Base-by-base conservation (phyloP, 805 yeast genomes). In the Blastobotrys muscicola region DNA sequence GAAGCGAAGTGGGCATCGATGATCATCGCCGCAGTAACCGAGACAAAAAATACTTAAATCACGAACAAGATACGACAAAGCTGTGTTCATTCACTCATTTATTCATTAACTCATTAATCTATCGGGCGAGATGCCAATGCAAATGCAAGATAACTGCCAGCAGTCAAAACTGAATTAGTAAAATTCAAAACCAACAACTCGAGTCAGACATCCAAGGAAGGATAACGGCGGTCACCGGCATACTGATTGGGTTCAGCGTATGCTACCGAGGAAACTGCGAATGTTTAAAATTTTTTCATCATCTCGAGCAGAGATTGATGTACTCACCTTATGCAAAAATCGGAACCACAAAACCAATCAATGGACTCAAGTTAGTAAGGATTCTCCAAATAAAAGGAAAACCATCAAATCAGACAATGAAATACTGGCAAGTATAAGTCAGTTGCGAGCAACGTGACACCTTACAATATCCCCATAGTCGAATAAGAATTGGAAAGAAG, bases 211-310 rank as follows among this genome's bases (percentile, higher is more conserved):
- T 63, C 68, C 67, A 53, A 58, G 66, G 67, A 63, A 63, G 67
- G 67, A 59, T 56, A 43, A 55, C 50, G 46, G 49, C 68, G 67
- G 68, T 64, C 68, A 63, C 67, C 48, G 67, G 54, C 65, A 60
- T 52, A 59, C 68, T 47, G 51, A 46, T 48, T 58, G 61, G 67
- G 67, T 61, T 63, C 65, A 45, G 46, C 57, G 67, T 55, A 49
- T 55, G 62, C 68, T 63, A 64, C 68, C 67, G 68, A 61, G 68
- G 68, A 63, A 63, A 63, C 68, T 63, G 68, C 68, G 68, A 63
- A 62, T 63, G 68, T 63, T 62, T 50, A 58, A 36, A 48, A 44
- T 47, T 32, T 51, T 59, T 58, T 62, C 67, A 60, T 62, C 66
- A 62, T 52, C 16, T 54, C 60, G 54, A 58, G 50, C 52, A 29